Evolutionary conservation across 257 asterid genomes (phyloP), one percentile per base, ranked within the genome.

Genomic region (Solanum habrochaites): DNA sequence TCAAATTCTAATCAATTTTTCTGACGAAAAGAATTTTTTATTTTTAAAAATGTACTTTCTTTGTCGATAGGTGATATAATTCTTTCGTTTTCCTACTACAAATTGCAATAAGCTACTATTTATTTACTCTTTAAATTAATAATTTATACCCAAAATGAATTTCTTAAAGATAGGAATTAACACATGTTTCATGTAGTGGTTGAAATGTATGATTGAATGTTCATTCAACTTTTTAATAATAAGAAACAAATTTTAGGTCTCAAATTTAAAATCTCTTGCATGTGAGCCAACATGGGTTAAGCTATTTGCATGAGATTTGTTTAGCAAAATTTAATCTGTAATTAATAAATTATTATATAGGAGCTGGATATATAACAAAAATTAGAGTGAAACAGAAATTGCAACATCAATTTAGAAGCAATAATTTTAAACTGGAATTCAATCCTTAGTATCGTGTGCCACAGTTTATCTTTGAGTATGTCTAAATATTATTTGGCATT

Each of bases 281-380:
- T 21, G 0, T 5, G 2, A 58, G 39, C 5, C 0, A 8, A 8
- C 1, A 20, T 0, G 12, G 4, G 23, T 20, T 56, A n/a, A 60
- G 27, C 67, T 60, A 0, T 6, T 21, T n/a, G 67, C 7, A 21
- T 0, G 6, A 60, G 67, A 60, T 27, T 23, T 21, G 29, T 23
- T 23, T 21, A 0, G 13, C 8, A 21, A 0, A 0, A 2, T 60
- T 23, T 60, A 0, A 60, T 21, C 3, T 21, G 27, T 60, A 21
- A 1, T 21, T 60, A 23, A 7, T 60, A n/a, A 60, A 3, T 27
- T 8, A 60, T 60, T 9, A 13, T 0, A 9, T 8, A 60, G 13
- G 5, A 21, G 6, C 0, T 21, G 27, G 4, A 0, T 60, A 21
- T 56, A 56, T 9, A 9, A 60, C 67, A 60, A 3, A 60, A 60